Percentiles rank a stretch among this genome's conserved stretches.
phyloP scores from a whole-genome alignment of 176 grass and related monocot species.

The Juncus effusus region DNA sequence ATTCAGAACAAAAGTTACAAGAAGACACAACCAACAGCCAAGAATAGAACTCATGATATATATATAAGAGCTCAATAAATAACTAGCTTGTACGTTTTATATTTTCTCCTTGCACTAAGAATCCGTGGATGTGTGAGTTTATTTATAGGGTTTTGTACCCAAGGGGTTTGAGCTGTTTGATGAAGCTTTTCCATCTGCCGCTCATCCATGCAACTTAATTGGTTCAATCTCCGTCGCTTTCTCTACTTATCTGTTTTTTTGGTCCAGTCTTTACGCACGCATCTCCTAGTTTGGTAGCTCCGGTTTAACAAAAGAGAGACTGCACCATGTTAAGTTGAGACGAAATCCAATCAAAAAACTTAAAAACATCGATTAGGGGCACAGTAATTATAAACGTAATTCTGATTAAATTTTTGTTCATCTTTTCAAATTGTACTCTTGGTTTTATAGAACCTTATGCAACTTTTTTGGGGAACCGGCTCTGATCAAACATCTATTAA shows the following conservation, averaged over 20 bases:
- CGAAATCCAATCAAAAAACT: too few species aligned
- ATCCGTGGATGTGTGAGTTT: slow-evolving; percentile 2
- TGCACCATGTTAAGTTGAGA: neutral
- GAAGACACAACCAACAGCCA: slow-evolving; percentile 8
- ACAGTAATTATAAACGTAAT: too few species aligned
- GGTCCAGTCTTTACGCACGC: neutral
- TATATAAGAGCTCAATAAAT: neutral
- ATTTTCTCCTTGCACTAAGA: neutral
- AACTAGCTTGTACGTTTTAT: slow-evolving; percentile 4
- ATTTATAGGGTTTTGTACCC: slow-evolving; percentile 14
- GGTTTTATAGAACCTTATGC: too few species aligned
- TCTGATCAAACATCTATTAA: too few species aligned
- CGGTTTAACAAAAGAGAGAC: neutral
- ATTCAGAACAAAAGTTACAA: slow-evolving; percentile 14
- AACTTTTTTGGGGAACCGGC: too few species aligned
- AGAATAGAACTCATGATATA: slow-evolving; percentile 25
- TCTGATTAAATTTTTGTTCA: too few species aligned
- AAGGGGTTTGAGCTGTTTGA: slow-evolving; percentile 28
- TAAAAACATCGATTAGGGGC: too few species aligned
- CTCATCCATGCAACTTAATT: neutral
- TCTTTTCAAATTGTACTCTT: too few species aligned
- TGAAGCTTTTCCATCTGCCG: slow-evolving; percentile 17
- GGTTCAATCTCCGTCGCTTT: neutral
- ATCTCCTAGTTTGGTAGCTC: neutral
- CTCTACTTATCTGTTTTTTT: neutral